These are phyloP conservation scores for Kuraishia molischiana DNA, from an alignment of 805 yeast genomes.

Conservation along the genomic window DNA sequence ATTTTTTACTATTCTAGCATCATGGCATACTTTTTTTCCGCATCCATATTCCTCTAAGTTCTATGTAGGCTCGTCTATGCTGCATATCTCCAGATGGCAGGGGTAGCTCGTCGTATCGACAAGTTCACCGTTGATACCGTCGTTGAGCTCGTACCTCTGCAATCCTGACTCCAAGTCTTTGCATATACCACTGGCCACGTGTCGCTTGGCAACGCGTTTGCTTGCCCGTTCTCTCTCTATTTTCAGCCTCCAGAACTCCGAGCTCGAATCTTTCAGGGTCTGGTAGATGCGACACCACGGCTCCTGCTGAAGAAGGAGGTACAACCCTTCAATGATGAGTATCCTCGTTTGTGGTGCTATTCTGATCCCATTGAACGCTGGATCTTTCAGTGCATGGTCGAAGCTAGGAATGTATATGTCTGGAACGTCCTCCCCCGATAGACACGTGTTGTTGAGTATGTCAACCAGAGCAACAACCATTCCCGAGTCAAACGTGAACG, in stretches of 20 bases:
- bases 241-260: constrained; percentile 41
- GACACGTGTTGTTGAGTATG: constrained; percentile 17
- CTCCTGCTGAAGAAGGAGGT: constrained; percentile 46
- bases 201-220: constrained; percentile 57
- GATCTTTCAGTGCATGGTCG: constrained; percentile 69
- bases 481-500: constrained; percentile 70
- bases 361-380: constrained; percentile 40
- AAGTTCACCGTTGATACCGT: constrained; percentile 49
- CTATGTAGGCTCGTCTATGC: constrained; percentile 2
- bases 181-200: constrained; percentile 48
- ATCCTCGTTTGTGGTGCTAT: constrained; percentile 39
- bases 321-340: constrained; percentile 68
- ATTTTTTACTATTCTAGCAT: too few relatives aligned
- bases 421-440: constrained; percentile 13
- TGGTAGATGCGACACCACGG: constrained; percentile 46
- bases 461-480: constrained; percentile 26
- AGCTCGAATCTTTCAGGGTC: constrained; percentile 13
- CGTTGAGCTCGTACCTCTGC: constrained; percentile 43
- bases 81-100: constrained; percentile 10
- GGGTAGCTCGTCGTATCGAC: constrained; percentile 9
- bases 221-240: constrained; percentile 34
- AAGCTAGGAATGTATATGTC: constrained; percentile 55
- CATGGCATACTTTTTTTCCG: too few relatives aligned
- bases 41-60: too few relatives aligned
- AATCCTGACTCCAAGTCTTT: constrained; percentile 37